Conservation (phyloP, 306 rosid genomes). For the Prunus mira region DNA sequence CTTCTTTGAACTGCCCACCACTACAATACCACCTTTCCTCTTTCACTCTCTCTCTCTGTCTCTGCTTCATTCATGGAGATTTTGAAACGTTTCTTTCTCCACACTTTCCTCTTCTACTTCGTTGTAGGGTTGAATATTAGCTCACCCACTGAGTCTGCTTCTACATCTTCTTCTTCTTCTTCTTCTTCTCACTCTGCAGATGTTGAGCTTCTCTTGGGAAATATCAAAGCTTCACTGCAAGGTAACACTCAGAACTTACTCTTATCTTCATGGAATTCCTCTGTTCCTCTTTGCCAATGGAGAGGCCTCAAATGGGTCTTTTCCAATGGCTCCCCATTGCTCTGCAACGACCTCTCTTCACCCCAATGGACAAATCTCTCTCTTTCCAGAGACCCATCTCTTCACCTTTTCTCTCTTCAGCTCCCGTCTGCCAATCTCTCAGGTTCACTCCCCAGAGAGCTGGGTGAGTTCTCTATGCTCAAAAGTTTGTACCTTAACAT, state of each 20-base stretch:
- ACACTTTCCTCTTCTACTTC: conserved; percentile 34
- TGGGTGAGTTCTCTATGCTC: conserved; percentile 81
- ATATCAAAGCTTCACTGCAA: conserved; percentile 72
- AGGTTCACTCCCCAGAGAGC: conserved; percentile 81
- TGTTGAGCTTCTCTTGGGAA: conserved; percentile 62
- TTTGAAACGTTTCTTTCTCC: conserved; percentile 34
- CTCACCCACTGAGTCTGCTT: conserved; percentile 10
- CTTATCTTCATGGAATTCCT: conserved; percentile 77
- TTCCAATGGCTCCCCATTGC: conserved; percentile 54
- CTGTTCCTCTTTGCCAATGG: conserved; percentile 88
- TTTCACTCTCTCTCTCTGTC: background rate
- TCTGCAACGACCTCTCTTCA: conserved; percentile 64
- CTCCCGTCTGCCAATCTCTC: conserved; percentile 96
- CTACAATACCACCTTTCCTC: conserved; percentile 4
- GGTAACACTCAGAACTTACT: conserved; percentile 65
- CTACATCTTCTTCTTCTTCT: conserved; percentile 18
- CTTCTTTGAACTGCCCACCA: conserved; percentile 39
- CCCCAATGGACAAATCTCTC: conserved; percentile 80
- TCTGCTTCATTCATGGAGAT: conserved; percentile 46
- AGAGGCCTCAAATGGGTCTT: conserved; percentile 92
- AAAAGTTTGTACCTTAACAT: conserved; percentile 72
- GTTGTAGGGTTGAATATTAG: conserved; percentile 2
- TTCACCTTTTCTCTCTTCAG: conserved; percentile 72
- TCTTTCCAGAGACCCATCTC: conserved; percentile 63
- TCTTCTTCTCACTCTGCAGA: conserved; percentile 50